A percentile compares a stretch with the other conserved stretches of the same genome.
These are phyloP conservation scores for Coemansia guatemalensis DNA, from an alignment of 192 early-diverging fungal genomes.

Conservation along the genomic window DNA sequence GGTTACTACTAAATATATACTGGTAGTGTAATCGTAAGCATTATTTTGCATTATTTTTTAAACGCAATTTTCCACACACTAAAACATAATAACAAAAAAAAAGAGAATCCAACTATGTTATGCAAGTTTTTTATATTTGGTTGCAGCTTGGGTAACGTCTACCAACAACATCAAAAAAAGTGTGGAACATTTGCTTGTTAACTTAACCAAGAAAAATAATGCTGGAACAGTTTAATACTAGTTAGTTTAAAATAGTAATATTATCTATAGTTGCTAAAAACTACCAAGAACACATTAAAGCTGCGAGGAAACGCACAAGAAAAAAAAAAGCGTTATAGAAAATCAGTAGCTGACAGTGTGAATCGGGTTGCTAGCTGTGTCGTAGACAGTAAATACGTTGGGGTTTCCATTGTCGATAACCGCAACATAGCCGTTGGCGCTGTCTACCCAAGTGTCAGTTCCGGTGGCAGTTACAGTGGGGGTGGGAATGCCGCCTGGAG, in stretches of 20 bases:
- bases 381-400: slow-evolving; percentile 31
- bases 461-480: neutral
- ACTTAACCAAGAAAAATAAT: too few relatives aligned
- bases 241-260: neutral
- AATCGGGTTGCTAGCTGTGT: slow-evolving; percentile 15
- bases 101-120: too few relatives aligned
- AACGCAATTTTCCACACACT: too few relatives aligned
- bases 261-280: neutral
- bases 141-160: too few relatives aligned
- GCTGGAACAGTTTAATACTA: too few relatives aligned
- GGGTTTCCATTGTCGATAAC: slow-evolving; percentile 31
- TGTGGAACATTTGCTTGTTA: too few relatives aligned
- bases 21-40: too few relatives aligned
- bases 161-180: too few relatives aligned
- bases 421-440: slow-evolving; percentile 20
- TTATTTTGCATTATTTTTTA: neutral
- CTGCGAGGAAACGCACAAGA: neutral
- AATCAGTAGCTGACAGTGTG: slow-evolving; percentile 20
- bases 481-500: slow-evolving; percentile 9
- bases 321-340: neutral
- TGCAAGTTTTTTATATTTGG: too few relatives aligned
- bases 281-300: neutral
- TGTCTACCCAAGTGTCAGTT: slow-evolving; percentile 36
- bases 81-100: too few relatives aligned
- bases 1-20: too few relatives aligned